Conservation (phyloP, 768 basidiomycete species). For the Psilocybe sp. region DNA sequence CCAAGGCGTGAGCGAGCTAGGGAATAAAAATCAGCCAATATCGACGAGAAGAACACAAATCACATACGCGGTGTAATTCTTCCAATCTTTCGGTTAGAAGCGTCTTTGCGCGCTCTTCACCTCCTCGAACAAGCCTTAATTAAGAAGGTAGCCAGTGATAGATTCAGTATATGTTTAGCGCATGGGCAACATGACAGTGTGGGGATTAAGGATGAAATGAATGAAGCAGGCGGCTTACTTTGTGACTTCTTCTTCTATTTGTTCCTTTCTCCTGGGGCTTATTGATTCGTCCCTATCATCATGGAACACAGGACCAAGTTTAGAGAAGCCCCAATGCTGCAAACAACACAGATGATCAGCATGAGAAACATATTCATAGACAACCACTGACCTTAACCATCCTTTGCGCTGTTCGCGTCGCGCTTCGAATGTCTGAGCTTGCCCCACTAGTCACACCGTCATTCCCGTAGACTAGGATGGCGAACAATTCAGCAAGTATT, state of each 20-base stretch:
- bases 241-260: conserved; percentile 87
- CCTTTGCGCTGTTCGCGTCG: conserved; percentile 72
- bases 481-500: conserved; percentile 16
- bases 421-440: conserved; percentile 80
- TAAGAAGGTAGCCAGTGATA: conserved; percentile 15
- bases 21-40: conserved; percentile 5
- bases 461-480: conserved; percentile 70
- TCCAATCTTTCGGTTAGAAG: conserved; percentile 66
- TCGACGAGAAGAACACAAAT: conserved; percentile 10
- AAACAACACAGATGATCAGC: conserved; percentile 10
- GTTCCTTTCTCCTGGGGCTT: conserved; percentile 73
- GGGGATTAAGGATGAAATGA: not conserved
- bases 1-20: conserved; percentile 85
- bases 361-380: conserved; percentile 4
- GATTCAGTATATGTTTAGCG: too few species aligned
- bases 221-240: conserved; percentile 46
- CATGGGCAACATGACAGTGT: conserved; percentile 2
- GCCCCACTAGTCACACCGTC: conserved; percentile 92
- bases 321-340: conserved; percentile 79
- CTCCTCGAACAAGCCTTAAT: conserved; percentile 61
- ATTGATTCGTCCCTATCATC: conserved; percentile 68
- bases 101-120: conserved; percentile 61
- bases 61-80: conserved; percentile 71
- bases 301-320: conserved; percentile 81
- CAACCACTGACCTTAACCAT: conserved; percentile 80